phyloP scores from a whole-genome alignment of 202 grass and related monocot genomes.

The Elaeis oleifera region DNA sequence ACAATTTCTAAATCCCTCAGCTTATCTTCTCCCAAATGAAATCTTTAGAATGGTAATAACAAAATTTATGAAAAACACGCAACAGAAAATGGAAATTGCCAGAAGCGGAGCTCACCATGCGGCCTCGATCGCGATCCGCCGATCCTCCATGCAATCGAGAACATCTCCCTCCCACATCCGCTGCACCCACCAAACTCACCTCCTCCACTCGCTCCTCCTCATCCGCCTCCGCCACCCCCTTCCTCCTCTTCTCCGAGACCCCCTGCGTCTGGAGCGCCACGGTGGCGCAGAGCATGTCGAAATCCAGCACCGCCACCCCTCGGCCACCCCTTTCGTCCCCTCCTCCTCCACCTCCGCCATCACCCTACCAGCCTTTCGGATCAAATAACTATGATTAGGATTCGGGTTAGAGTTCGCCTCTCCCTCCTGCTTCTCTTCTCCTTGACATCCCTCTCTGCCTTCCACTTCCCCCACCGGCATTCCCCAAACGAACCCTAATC shows the following conservation, averaged over 20 bases:
- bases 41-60: no score
- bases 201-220: background rate
- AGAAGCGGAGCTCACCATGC: conserved; percentile 56
- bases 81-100: no score
- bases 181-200: conserved; percentile 49
- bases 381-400: no score
- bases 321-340: conserved; percentile 21
- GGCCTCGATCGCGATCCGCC: conserved; percentile 74
- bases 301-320: conserved; percentile 63
- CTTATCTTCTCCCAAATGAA: no score
- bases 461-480: no score
- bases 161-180: conserved; percentile 95
- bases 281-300: conserved; percentile 90
- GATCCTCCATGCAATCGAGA: conserved; percentile 81
- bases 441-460: no score
- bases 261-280: conserved; percentile 54
- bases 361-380: no score
- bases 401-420: no score
- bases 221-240: background rate
- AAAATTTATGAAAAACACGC: no score
- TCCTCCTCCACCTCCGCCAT: conserved; percentile 9
- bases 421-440: no score
- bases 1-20: no score
- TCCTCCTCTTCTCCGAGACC: conserved; percentile 1
- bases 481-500: no score